Evolutionary conservation across 2,329 filamentous ascomycete species (phyloP).

Genomic region (Hypocrella siamensis): DNA sequence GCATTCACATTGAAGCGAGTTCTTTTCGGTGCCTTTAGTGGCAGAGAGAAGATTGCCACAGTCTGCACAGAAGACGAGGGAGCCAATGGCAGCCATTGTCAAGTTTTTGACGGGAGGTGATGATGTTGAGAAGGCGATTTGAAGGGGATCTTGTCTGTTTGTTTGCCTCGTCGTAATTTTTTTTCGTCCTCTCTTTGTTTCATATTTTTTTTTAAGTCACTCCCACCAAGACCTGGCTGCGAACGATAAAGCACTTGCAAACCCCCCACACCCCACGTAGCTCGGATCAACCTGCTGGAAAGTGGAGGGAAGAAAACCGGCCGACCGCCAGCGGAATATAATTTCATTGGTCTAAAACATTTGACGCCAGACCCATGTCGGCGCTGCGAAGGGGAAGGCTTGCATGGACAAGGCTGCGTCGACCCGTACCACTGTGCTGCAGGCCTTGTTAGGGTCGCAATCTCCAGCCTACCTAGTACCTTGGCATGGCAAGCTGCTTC

Average conservation of each 20-base stretch:
- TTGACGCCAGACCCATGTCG: no score
- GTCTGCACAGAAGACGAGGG: constrained; percentile 81
- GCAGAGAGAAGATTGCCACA: constrained; percentile 82
- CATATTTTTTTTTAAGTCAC: no score
- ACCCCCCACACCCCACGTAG: no score
- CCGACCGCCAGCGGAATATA: no score
- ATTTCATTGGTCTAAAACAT: background rate
- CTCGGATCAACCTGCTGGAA: no score
- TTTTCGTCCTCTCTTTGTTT: no score
- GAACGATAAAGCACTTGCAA: no score
- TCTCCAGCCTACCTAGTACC: no score
- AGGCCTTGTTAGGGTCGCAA: background rate
- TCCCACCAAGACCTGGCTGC: no score
- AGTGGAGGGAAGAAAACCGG: no score
- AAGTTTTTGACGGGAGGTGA: constrained; percentile 2
- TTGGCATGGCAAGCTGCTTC: no score
- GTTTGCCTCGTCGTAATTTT: no score
- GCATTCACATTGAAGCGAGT: constrained; percentile 66
- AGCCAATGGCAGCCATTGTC: constrained; percentile 74
- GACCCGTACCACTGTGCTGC: background rate
- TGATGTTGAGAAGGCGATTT: background rate
- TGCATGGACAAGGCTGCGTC: background rate
- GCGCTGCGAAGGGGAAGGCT: background rate
- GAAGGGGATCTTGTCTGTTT: background rate
- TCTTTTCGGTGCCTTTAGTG: constrained; percentile 61